These are phyloP conservation scores for Tagetes erecta DNA, from an alignment of 129 eudicot species.

Conservation along the genomic window DNA sequence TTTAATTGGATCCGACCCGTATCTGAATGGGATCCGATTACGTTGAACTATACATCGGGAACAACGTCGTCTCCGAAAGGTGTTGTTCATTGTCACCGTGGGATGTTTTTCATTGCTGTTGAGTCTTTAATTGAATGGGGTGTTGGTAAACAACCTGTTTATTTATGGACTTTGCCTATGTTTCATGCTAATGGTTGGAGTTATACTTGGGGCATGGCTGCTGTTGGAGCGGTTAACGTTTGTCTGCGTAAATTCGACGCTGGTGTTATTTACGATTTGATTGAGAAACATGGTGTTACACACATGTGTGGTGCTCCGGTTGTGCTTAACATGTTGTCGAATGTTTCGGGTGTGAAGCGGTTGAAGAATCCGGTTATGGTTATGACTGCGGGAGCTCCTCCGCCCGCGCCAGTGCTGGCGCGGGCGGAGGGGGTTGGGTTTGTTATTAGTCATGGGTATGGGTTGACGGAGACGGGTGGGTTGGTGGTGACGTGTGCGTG, in stretches of 20 bases:
- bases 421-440: constrained; percentile 54
- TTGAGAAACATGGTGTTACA: constrained; percentile 39
- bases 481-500: constrained; percentile 53
- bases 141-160: constrained; percentile 52
- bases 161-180: constrained; percentile 61
- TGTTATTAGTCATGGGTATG: constrained; percentile 51
- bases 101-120: constrained; percentile 34
- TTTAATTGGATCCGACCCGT: constrained; percentile 53
- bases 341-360: constrained; percentile 14
- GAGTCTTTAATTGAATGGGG: constrained; percentile 53
- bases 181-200: constrained; percentile 66
- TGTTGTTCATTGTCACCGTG: constrained; percentile 56
- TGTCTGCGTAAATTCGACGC: constrained; percentile 58
- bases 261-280: constrained; percentile 22
- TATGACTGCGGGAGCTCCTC: constrained; percentile 57
- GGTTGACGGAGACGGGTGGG: constrained; percentile 55
- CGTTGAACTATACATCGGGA: constrained; percentile 60
- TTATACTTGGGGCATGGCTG: constrained; percentile 58
- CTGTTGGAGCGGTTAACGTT: constrained; percentile 47
- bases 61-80: constrained; percentile 71
- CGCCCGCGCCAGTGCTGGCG: constrained; percentile 43
- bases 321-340: constrained; percentile 55
- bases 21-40: constrained; percentile 56
- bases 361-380: constrained; percentile 41
- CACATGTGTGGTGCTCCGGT: constrained; percentile 69